Base-by-base conservation (phyloP, 139 green algal species). In the Coccomyxa sp. region DNA sequence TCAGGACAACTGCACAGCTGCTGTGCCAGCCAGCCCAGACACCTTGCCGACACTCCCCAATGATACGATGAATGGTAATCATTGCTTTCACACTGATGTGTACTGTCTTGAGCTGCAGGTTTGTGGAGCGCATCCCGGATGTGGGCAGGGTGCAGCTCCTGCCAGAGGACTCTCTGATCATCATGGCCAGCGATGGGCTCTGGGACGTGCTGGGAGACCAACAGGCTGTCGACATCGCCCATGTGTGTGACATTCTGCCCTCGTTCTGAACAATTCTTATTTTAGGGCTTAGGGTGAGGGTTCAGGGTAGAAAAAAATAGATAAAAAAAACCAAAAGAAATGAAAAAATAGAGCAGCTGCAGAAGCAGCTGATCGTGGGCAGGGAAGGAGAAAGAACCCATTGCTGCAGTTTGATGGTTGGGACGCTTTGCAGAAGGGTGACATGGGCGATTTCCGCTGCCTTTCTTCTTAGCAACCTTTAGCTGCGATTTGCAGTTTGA, bases 191-290 rank as follows among this genome's bases (percentile, higher is more conserved):
- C 32, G 87, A 91, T 18, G 87, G 87, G 4, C 83, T 91, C 79
- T 93, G 90, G 90, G 90, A 93, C 66, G 90, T 94, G 51, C 45
- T 93, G 83, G 79, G 77, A 13, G 90, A 93, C 74, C 80, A 89
- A 67, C 81, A 92, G 71, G 90, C 90, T 21, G 91, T 91, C 0
- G 83, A 90, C 67, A 84, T 79, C 21, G 90, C 84, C 4, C 30
- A 81, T 58, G 82, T 79, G 32, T n/a, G 0, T 79, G 60, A 23
- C n/a, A 0, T 0, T 77, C 13, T n/a, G 60, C 60, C 21, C 16
- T 76, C 45, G 25, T 58, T 16, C 30, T 71, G 38, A 68, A 17
- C 0, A 18, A 32, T 10, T 38, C 14, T 10, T 51, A n/a, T n/a
- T n/a, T n/a, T n/a, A n/a, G n/a, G n/a, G n/a, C n/a, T n/a, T n/a